phyloP scores from a whole-genome alignment of 306 rosid genomes.

The Malus domestica region ASM211411v1 NC_041799.1:36843501-36844000 shows the following conservation, averaged over 20 bases:
- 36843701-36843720: constrained; percentile 11
- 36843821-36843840: constrained; percentile 13
- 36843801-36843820: constrained; percentile 24
- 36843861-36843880: constrained; percentile 29
- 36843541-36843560: constrained; percentile 57
- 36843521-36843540: constrained; percentile 56
- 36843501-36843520: constrained; percentile 70
- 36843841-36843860: constrained; percentile 36
- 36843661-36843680: constrained; percentile 4
- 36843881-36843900: constrained; percentile 29
- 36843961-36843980: constrained; percentile 34
- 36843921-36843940: constrained; percentile 31
- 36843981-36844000: constrained; percentile 19
- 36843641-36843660: constrained; percentile 55
- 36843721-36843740: constrained; percentile 38
- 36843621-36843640: constrained; percentile 83
- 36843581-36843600: constrained; percentile 83
- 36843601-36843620: constrained; percentile 87
- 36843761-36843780: constrained; percentile 22
- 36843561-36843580: constrained; percentile 78
- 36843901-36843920: constrained; percentile 33
- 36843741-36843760: constrained; percentile 70
- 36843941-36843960: constrained; percentile 24
- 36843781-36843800: constrained; percentile 10
- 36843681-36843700: neutral